A percentile compares a stretch with the other conserved stretches of the same genome.
These are phyloP conservation scores for Aspergillus awamori DNA, from an alignment of 2,329 filamentous ascomycete genomes.

Conservation along the genomic window DNA sequence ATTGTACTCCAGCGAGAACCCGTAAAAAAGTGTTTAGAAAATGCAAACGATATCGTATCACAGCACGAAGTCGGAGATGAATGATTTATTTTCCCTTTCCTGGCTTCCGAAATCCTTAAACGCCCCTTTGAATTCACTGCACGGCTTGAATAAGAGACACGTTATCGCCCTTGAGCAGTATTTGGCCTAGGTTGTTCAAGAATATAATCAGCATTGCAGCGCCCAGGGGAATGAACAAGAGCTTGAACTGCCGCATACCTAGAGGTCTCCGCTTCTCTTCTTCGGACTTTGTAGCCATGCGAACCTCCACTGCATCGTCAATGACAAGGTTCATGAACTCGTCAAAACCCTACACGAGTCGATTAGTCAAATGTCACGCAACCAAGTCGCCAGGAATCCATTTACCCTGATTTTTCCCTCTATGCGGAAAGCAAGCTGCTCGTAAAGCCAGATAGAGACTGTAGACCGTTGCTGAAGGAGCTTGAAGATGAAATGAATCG, in stretches of 20 bases:
- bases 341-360: conserved; percentile 77
- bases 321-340: conserved; percentile 99
- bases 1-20: conserved; percentile 21
- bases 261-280: conserved; percentile 77
- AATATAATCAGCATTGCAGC: conserved; percentile 15
- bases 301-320: conserved; percentile 93
- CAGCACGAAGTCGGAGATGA: conserved; percentile 9
- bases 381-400: not conserved
- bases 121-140: conserved; percentile 30
- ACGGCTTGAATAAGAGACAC: conserved; percentile 74
- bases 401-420: conserved; percentile 93
- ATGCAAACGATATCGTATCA: conserved; percentile 17
- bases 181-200: conserved; percentile 64
- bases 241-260: conserved; percentile 58
- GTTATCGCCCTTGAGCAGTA: conserved; percentile 85
- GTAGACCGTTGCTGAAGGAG: conserved; percentile 81
- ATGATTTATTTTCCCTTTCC: conserved; percentile 2
- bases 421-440: conserved; percentile 90
- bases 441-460: conserved; percentile 94
- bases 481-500: conserved; percentile 92
- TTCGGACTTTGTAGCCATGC: conserved; percentile 77
- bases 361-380: conserved; percentile 12
- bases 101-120: conserved; percentile 11
- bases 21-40: conserved; percentile 21
- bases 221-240: not conserved